These are phyloP conservation scores for Paracamarosporium sp. DNA, from an alignment of 2,329 filamentous ascomycete species.

Conservation along the genomic window DNA sequence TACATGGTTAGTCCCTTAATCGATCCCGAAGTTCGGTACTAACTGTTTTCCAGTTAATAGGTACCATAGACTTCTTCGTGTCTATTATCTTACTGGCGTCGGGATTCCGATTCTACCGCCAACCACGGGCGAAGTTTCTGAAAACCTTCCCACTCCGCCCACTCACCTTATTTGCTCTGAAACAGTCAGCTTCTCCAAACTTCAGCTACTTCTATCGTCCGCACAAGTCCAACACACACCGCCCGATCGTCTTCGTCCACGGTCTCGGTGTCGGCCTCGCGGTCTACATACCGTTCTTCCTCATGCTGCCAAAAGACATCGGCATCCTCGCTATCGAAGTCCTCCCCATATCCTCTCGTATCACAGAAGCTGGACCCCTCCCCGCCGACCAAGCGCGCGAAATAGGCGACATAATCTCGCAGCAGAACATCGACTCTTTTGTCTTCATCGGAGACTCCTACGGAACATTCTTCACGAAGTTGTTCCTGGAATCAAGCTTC, in stretches of 20 bases:
- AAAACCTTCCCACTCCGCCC: constrained; percentile 64
- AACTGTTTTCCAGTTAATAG: constrained; percentile 32
- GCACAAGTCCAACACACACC: constrained; percentile 60
- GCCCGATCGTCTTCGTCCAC: constrained; percentile 70
- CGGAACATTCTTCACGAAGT: constrained; percentile 65
- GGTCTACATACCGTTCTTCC: constrained; percentile 64
- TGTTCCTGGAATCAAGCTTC: constrained; percentile 60
- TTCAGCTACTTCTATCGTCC: constrained; percentile 62
- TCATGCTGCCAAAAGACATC: constrained; percentile 56
- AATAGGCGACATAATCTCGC: constrained; percentile 60
- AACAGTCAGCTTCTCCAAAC: constrained; percentile 54
- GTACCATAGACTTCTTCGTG: constrained; percentile 55
- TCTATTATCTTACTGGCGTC: constrained; percentile 48
- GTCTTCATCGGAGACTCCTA: constrained; percentile 65
- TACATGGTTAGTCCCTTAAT: constrained; percentile 56
- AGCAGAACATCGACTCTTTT: constrained; percentile 63
- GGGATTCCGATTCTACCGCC: constrained; percentile 60
- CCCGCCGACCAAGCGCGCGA: constrained; percentile 61
- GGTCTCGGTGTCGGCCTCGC: constrained; percentile 71
- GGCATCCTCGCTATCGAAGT: constrained; percentile 70
- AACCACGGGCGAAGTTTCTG: constrained; percentile 48
- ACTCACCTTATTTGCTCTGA: constrained; percentile 53
- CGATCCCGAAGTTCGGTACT: not conserved
- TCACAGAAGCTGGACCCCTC: constrained; percentile 59
- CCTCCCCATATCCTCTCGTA: constrained; percentile 65